Conservation (phyloP, 768 basidiomycete species). For the Mycena albidolilacea region DNA sequence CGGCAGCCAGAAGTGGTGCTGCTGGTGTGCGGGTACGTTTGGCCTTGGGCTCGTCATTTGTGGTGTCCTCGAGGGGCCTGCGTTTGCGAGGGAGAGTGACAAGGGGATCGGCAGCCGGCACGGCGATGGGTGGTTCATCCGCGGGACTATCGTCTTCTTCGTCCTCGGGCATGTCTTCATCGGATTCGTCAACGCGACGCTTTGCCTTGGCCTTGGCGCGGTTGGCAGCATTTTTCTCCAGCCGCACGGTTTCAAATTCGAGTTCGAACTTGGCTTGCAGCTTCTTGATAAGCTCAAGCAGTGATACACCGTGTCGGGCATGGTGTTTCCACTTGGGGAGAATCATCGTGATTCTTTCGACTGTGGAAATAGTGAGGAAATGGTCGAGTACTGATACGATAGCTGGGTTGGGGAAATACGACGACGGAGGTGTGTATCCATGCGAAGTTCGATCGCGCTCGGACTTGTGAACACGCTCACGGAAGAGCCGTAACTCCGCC, state of each 20-base stretch:
- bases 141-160: not conserved
- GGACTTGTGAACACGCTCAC: too few relatives aligned
- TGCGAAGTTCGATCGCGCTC: too few relatives aligned
- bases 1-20: not conserved
- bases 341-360: not conserved
- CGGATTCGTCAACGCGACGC: not conserved
- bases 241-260: slow-evolving; percentile 14
- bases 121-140: not conserved
- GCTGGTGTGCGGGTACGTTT: not conserved
- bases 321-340: slow-evolving; percentile 23
- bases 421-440: not conserved
- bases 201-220: not conserved
- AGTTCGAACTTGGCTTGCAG: not conserved
- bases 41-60: not conserved
- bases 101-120: not conserved
- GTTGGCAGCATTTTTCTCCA: slow-evolving; percentile 7
- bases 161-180: not conserved
- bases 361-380: slow-evolving; percentile 8
- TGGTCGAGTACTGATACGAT: slow-evolving; percentile 9
- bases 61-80: slow-evolving; percentile 8
- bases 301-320: not conserved
- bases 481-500: not conserved
- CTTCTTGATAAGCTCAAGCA: slow-evolving; percentile 4
- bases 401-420: not conserved
- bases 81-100: not conserved